Conservation (phyloP, 2,329 filamentous ascomycete species). For the Cordyceps militaris region DNA sequence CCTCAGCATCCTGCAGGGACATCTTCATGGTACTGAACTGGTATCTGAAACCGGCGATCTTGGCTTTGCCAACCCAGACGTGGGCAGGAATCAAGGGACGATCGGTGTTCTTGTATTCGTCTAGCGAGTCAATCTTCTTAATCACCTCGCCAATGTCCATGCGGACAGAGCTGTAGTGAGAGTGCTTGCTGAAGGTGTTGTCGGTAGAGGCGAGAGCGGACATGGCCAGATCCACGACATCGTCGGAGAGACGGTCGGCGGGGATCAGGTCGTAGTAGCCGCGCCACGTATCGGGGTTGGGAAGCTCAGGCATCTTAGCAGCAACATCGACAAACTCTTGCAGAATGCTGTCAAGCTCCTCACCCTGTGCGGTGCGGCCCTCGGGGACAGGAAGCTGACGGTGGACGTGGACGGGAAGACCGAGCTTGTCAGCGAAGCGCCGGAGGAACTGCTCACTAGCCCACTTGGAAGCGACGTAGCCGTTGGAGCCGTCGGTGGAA, state of each 20-base stretch:
- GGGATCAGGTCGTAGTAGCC: slow-evolving; percentile 13
- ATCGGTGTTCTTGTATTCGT: slow-evolving; percentile 11
- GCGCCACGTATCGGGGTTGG: slow-evolving; percentile 12
- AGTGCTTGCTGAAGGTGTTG: slow-evolving; percentile 11
- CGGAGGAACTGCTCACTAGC: slow-evolving; percentile 26
- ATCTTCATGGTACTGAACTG: slow-evolving; percentile 13
- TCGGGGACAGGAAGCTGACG: slow-evolving; percentile 14
- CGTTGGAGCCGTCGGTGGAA: slow-evolving; percentile 20
- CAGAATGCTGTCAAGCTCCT: slow-evolving; percentile 13
- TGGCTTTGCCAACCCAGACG: slow-evolving; percentile 13
- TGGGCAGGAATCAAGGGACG: slow-evolving; percentile 12
- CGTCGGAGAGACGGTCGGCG: slow-evolving; percentile 12
- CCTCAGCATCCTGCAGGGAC: slow-evolving; percentile 9
- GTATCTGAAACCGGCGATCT: slow-evolving; percentile 14
- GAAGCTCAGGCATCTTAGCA: slow-evolving; percentile 12
- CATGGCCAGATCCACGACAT: slow-evolving; percentile 13
- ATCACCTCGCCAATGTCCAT: slow-evolving; percentile 14
- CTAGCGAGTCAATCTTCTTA: slow-evolving; percentile 12
- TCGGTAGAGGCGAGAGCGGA: slow-evolving; percentile 1
- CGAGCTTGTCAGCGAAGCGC: slow-evolving; percentile 13
- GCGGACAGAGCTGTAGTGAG: slow-evolving; percentile 14
- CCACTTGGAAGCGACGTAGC: slow-evolving; percentile 30
- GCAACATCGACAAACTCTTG: slow-evolving; percentile 13
- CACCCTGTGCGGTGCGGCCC: slow-evolving; percentile 10
- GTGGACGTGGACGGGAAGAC: slow-evolving; percentile 14